Conservation (phyloP, 441 rosid species). For the Adansonia madagascariensis region DNA sequence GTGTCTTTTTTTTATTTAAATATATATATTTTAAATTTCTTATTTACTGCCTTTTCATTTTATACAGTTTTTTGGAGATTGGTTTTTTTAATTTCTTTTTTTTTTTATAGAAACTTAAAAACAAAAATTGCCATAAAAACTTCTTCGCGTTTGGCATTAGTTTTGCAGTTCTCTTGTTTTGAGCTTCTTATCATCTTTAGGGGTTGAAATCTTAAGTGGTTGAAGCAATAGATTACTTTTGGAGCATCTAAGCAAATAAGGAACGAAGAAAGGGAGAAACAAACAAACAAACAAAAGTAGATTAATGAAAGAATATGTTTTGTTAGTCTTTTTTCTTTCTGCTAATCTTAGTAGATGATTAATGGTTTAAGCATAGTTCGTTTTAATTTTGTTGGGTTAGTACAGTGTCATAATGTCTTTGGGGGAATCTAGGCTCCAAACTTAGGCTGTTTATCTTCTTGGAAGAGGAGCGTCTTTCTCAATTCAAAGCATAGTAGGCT, state of each 20-base stretch:
- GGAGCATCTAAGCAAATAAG: too few species aligned
- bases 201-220: neutral
- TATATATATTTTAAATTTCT: too few species aligned
- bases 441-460: too few species aligned
- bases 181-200: neutral
- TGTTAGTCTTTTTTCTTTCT: neutral
- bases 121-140: neutral
- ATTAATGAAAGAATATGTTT: constrained; percentile 9
- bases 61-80: neutral
- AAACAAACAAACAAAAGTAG: neutral
- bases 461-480: too few species aligned
- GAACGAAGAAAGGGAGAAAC: too few species aligned
- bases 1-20: neutral
- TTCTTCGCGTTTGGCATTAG: neutral
- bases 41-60: neutral
- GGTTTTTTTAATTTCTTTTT: neutral
- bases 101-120: neutral
- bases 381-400: neutral
- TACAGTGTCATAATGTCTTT: too few species aligned
- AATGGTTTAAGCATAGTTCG: neutral
- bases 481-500: too few species aligned
- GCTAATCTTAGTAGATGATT: neutral
- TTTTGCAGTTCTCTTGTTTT: constrained; percentile 7
- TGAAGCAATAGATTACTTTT: neutral
- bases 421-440: too few species aligned